A percentile compares a stretch with the other conserved stretches of the same genome.
These are phyloP conservation scores for Coleophoma eucalyptorum DNA, from an alignment of 2,329 filamentous ascomycete genomes.

Conservation along the genomic window DNA sequence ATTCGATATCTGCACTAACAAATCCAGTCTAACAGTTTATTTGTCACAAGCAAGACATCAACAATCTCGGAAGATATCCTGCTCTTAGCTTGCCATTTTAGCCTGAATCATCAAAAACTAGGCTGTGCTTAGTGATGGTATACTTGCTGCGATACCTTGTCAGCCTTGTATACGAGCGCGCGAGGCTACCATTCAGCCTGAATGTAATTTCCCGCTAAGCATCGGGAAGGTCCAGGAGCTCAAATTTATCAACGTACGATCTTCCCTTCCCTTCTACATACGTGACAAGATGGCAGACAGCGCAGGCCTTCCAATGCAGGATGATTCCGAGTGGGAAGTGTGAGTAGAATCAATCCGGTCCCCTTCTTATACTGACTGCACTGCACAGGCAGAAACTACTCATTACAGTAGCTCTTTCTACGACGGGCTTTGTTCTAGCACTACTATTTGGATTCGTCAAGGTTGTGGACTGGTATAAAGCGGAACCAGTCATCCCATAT, in stretches of 20 bases:
- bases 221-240: slow-evolving; percentile 15
- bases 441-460: slow-evolving; percentile 16
- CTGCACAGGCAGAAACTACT: slow-evolving; percentile 15
- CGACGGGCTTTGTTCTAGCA: slow-evolving; percentile 13
- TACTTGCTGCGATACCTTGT: too few relatives aligned
- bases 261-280: neutral
- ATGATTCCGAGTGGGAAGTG: neutral
- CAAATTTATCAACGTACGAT: slow-evolving; percentile 10
- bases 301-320: neutral
- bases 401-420: slow-evolving; percentile 12
- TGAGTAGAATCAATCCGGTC: neutral
- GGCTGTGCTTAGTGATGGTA: too few relatives aligned
- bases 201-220: slow-evolving; percentile 13
- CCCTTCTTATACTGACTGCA: slow-evolving; percentile 5
- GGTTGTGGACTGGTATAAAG: slow-evolving; percentile 17
- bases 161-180: neutral
- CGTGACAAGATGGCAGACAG: neutral
- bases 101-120: too few relatives aligned
- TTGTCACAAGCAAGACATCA: too few relatives aligned
- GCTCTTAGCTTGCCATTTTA: too few relatives aligned
- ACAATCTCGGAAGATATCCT: too few relatives aligned
- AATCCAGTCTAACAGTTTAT: too few relatives aligned
- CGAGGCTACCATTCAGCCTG: slow-evolving; percentile 9
- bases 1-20: too few relatives aligned
- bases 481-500: slow-evolving; percentile 51